Evolutionary conservation across 306 rosid genomes (phyloP).

Genomic region (Betula pendula): DNA sequence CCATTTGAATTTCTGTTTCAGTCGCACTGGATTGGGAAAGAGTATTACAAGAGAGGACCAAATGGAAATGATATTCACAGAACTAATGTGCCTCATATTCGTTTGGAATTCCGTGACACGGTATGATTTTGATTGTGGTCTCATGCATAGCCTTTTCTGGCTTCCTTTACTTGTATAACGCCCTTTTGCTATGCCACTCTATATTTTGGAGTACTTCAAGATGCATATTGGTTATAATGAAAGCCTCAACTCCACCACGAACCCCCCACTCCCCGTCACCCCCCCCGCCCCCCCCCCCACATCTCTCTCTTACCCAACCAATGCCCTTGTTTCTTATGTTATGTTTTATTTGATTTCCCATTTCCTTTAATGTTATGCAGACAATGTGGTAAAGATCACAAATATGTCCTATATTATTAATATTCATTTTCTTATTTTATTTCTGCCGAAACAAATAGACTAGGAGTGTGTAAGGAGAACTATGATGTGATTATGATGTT

Average conservation of each 20-base stretch:
- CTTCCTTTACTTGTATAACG: neutral
- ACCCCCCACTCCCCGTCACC: neutral
- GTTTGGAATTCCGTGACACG: constrained; percentile 89
- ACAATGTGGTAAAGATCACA: neutral
- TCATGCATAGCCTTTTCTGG: neutral
- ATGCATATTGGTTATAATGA: neutral
- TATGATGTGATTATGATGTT: constrained; percentile 22
- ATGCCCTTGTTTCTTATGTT: no score
- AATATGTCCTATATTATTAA: neutral
- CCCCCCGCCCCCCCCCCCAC: neutral
- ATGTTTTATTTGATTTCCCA: no score
- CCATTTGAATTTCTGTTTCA: constrained; percentile 34
- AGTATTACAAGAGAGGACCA: constrained; percentile 89
- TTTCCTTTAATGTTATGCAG: no score
- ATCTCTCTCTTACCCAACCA: neutral
- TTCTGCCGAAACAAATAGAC: no score
- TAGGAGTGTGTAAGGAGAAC: no score
- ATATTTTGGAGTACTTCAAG: neutral
- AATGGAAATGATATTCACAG: constrained; percentile 86
- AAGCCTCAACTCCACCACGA: no score
- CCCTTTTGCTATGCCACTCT: neutral
- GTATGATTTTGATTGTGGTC: constrained; percentile 39
- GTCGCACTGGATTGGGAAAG: constrained; percentile 97
- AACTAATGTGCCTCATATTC: constrained; percentile 97
- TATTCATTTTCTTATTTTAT: neutral